Conservation (phyloP, 2,329 filamentous ascomycete genomes). For the Dactylella cylindrospora region DNA sequence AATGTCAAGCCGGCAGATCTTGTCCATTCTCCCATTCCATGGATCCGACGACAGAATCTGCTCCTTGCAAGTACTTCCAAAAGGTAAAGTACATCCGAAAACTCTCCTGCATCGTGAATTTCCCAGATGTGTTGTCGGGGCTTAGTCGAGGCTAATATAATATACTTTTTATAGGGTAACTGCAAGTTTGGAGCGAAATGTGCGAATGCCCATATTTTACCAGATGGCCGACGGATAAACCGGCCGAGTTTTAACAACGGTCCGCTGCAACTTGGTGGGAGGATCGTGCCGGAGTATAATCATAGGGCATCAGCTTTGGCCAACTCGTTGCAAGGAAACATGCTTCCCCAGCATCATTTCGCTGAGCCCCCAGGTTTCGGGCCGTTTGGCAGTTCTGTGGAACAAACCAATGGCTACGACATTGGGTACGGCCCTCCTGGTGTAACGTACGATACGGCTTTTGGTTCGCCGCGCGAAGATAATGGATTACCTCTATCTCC, state of each 20-base stretch:
- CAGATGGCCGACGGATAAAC: slow-evolving; percentile 90
- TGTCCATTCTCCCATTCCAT: slow-evolving; percentile 96
- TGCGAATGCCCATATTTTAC: slow-evolving; percentile 91
- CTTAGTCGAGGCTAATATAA: slow-evolving; percentile 40
- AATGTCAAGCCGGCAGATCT: slow-evolving; percentile 91
- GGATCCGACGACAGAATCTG: slow-evolving; percentile 77
- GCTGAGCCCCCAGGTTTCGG: slow-evolving; percentile 53
- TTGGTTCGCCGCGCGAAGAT: slow-evolving; percentile 80
- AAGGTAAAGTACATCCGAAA: slow-evolving; percentile 65
- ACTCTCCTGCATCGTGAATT: slow-evolving; percentile 8
- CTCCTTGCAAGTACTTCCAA: slow-evolving; percentile 96
- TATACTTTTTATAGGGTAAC: slow-evolving; percentile 68
- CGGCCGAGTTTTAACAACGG: slow-evolving; percentile 58
- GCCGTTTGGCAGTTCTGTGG: slow-evolving; percentile 60
- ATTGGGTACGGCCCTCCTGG: slow-evolving; percentile 17
- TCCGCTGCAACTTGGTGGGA: slow-evolving; percentile 65
- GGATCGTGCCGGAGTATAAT: slow-evolving; percentile 66
- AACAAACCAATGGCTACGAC: slow-evolving; percentile 62
- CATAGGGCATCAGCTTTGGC: slow-evolving; percentile 73
- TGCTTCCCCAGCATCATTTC: slow-evolving; percentile 56
- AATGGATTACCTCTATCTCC: slow-evolving; percentile 79
- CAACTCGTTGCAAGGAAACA: slow-evolving; percentile 67
- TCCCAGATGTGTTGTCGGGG: slow-evolving; percentile 14
- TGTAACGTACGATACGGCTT: slow-evolving; percentile 59
- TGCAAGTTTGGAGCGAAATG: slow-evolving; percentile 99